Base-by-base conservation (phyloP, 148 eudicot species). In the Dysphania ambrosioides region DNA sequence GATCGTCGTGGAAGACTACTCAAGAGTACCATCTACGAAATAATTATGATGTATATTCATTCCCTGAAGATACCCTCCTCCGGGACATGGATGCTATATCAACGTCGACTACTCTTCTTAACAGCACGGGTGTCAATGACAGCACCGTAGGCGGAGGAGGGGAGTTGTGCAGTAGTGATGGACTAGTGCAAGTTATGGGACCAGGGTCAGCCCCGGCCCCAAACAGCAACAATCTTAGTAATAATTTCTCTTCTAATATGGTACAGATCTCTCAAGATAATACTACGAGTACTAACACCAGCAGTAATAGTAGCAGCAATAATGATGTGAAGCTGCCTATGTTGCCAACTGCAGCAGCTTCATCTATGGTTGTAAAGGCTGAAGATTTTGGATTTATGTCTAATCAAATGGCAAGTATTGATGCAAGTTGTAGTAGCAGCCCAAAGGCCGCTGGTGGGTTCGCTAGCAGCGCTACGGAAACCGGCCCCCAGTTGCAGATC, bases 401-500 rank as follows among this genome's bases (percentile, higher is more conserved):
- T 10, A 78, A 40, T 21, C 81, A 76, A 23, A 74, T 68, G 72
- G 58, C 79, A 26, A 74, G 26, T 36, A 4, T 36, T 26, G 67
- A 56, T 38, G 55, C 29, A 6, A 74, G 56, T 23, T 62, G 57
- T 16, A 64, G 57, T 16, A 64, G 27, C n/a, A 26, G 16, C 26
- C 55, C 53, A 3, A 75, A 42, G 36, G n/a, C n/a, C n/a, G n/a
- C n/a, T n/a, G 63, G 60, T 12, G 73, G 30, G 8, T 68, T 57
- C 24, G 26, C 29, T 68, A 68, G 32, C 32, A 26, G 53, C 24
- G 7, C 9, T 5, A 53, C n/a, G 13, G n/a, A 57, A 38, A n/a
- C 77, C 42, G 83, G 75, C 6, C 57, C 1, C n/a, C 24, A 19
- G 58, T 47, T 81, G 44, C 85, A 88, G 91, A 92, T 92, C 87